Evolutionary conservation across 495 filamentous ascomycete species (phyloP).

Genomic region (Aspergillus funiculosus): DNA sequence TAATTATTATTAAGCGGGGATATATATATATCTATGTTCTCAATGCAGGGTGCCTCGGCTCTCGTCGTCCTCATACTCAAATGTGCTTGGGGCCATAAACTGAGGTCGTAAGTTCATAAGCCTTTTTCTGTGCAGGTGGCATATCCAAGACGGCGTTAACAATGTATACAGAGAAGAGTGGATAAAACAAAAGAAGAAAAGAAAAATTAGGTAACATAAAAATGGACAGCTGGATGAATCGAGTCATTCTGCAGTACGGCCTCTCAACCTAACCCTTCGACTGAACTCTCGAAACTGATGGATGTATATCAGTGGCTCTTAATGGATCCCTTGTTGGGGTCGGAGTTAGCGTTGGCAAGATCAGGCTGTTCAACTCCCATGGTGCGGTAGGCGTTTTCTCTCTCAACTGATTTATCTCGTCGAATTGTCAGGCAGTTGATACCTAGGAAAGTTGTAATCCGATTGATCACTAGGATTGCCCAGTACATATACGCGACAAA

Average conservation of each 20-base stretch:
- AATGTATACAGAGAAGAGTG: conserved; percentile 7
- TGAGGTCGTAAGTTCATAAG: conserved; percentile 21
- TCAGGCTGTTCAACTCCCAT: conserved; percentile 21
- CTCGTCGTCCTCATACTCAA: conserved; percentile 7
- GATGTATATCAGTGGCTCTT: conserved; percentile 16
- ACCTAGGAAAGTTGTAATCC: conserved; percentile 84
- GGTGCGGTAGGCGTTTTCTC: conserved; percentile 38
- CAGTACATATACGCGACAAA: conserved; percentile 80
- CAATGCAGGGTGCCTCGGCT: too few relatives aligned
- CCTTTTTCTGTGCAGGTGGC: conserved; percentile 5
- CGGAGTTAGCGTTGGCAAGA: conserved; percentile 1
- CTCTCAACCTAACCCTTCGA: too few relatives aligned
- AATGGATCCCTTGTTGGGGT: conserved; percentile 16
- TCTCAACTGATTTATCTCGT: conserved; percentile 41
- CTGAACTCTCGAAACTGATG: too few relatives aligned
- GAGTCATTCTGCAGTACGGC: too few relatives aligned
- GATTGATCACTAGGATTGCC: conserved; percentile 84
- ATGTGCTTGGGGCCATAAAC: conserved; percentile 12
- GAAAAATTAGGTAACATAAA: background rate
- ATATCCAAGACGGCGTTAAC: conserved; percentile 16
- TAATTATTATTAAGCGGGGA: conserved; percentile 16
- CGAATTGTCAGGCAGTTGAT: conserved; percentile 94
- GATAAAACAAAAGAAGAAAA: conserved; percentile 1
- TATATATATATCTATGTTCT: conserved; percentile 13
- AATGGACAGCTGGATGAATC: too few relatives aligned